These are phyloP conservation scores for Mycena belliarum DNA, from an alignment of 768 basidiomycete genomes.

Conservation along the genomic window DNA sequence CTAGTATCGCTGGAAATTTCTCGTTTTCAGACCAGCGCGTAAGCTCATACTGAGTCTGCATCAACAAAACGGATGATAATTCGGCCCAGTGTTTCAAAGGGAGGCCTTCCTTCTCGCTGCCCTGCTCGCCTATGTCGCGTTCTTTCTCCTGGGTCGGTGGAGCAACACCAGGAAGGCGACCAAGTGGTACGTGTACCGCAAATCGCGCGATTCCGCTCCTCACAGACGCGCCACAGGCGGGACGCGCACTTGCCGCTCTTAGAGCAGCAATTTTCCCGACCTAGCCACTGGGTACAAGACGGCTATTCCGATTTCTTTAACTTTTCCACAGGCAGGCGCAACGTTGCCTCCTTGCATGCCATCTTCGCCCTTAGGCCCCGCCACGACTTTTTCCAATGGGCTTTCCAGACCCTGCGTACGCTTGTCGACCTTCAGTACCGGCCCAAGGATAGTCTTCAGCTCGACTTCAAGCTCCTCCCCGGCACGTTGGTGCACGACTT, in stretches of 20 bases:
- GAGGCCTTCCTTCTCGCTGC: constrained; percentile 60
- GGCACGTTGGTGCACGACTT: constrained; percentile 57
- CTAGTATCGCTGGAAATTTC: constrained; percentile 65
- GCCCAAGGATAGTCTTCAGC: constrained; percentile 66
- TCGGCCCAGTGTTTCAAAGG: constrained; percentile 54
- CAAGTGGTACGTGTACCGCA: constrained; percentile 54
- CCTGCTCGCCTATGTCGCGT: constrained; percentile 55
- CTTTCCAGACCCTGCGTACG: constrained; percentile 60
- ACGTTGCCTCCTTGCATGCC: constrained; percentile 75
- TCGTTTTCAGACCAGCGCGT: constrained; percentile 84
- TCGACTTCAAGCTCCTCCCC: constrained; percentile 75
- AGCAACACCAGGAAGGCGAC: constrained; percentile 62
- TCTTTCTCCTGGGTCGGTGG: constrained; percentile 61
- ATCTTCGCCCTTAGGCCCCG: constrained; percentile 76
- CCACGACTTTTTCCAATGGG: constrained; percentile 75
- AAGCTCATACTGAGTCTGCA: constrained; percentile 27
- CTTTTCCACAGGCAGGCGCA: constrained; percentile 86
- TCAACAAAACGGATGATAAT: constrained; percentile 4
- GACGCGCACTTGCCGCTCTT: constrained; percentile 59
- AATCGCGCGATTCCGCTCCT: constrained; percentile 16
- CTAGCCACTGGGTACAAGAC: constrained; percentile 59
- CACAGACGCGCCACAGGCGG: constrained; percentile 46
- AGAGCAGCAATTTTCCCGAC: constrained; percentile 73
- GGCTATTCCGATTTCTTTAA: constrained; percentile 80
- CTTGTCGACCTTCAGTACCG: constrained; percentile 78